Base-by-base conservation (phyloP, 1,284 basidiomycete species). In the Marasmius sp. region DNA sequence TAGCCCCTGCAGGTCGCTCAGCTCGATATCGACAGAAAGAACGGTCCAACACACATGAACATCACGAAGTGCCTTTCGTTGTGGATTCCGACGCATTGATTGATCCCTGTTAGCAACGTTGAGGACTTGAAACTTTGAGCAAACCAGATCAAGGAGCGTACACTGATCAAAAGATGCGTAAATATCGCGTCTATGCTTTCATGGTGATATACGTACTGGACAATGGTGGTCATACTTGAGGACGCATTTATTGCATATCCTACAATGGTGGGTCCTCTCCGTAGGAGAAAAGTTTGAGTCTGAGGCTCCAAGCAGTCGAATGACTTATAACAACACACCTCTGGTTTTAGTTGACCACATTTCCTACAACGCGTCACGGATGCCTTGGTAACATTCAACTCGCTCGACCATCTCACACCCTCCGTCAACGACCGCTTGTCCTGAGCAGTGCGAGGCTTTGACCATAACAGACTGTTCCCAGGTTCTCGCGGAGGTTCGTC, bases 31-130 rank as follows among this genome's bases (percentile, higher is more conserved):
- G 39, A 58, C 41, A 48, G 37, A 45, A n/a, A 18, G 12, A 57
- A 4, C 48, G 10, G 16, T 8, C 22, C 20, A 41, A 76, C 86
- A 58, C 63, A 92, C 94, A 98, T 91, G 83, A 98, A 99, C 39
- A 98, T 80, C 38, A 97, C 84, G 70, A 99, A 99, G 76, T 98
- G 94, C 0, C 97, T 86, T 74, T 98, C 96, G 71, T 99, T 99
- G 72, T 97, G 83, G 7, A 98, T 74, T 1, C 97, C 97, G 27
- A 99, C 94, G 70, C 96, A 98, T 83, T 94, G 93, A 73, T 98
- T 98, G 67, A 99, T 89, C 97, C 97, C 95, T 91, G 74, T 20
- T 34, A 22, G 20, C 36, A 18, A 57, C 45, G 47, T 47, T 6
- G 59, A 47, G 55, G 27, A 20, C 43, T 52, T 16, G 12, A 2